Evolutionary conservation across 805 yeast genomes (phyloP).

Genomic region (Torulaspora delbrueckii): DNA sequence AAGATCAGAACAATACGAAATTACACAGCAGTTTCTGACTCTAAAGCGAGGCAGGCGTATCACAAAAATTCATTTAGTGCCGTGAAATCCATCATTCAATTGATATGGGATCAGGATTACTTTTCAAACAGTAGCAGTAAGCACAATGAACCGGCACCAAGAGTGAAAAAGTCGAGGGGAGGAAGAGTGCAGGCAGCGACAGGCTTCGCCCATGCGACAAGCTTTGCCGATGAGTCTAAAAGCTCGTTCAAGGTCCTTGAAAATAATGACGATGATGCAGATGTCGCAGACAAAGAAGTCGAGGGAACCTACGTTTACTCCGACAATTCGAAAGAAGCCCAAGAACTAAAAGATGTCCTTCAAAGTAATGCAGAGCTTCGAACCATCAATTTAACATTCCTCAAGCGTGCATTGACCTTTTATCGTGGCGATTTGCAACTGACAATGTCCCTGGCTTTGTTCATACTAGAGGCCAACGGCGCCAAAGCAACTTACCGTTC

Average conservation of each 20-base stretch:
- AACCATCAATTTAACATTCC: constrained; percentile 39
- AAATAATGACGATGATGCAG: background rate
- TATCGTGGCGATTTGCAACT: constrained; percentile 42
- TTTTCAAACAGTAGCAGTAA: constrained; percentile 1
- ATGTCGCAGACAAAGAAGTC: background rate
- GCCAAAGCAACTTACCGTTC: constrained; percentile 28
- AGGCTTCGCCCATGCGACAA: constrained; percentile 21
- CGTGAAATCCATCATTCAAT: constrained; percentile 36
- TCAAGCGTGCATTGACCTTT: constrained; percentile 38
- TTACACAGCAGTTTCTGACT: constrained; percentile 19
- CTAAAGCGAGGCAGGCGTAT: constrained; percentile 25
- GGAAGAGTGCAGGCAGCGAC: constrained; percentile 38
- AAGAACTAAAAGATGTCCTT: constrained; percentile 36
- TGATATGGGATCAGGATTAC: constrained; percentile 25
- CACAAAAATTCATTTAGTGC: constrained; percentile 31
- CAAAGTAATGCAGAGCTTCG: constrained; percentile 36
- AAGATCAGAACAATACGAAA: constrained; percentile 20
- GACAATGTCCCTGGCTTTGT: constrained; percentile 37
- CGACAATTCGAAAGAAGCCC: constrained; percentile 22
- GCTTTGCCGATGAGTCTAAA: constrained; percentile 16
- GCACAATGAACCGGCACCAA: constrained; percentile 2
- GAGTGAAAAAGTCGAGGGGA: constrained; percentile 11
- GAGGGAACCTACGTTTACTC: constrained; percentile 5
- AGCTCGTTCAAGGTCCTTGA: constrained; percentile 4
- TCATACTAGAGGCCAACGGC: constrained; percentile 34